Base-by-base conservation (phyloP, 2,329 filamentous ascomycete species). In the Zasmidium angulare region DNA sequence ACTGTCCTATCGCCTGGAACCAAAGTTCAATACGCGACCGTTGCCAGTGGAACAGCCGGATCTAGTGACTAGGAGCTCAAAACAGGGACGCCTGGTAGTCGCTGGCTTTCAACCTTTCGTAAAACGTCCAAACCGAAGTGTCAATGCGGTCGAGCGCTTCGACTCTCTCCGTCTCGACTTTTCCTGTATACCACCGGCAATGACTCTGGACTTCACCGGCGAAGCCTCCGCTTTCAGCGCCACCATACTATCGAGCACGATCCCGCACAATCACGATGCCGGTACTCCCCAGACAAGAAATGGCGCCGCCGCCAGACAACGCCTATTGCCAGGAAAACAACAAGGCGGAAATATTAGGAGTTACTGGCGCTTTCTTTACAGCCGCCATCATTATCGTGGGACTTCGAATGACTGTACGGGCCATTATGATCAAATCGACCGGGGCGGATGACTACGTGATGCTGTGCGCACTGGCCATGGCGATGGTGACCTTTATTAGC, bases 381-480 rank as follows among this genome's bases (percentile, higher is more conserved):
- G 46, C 63, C 3, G 67, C 66, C 6, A 50, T 68, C 47, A 51
- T 68, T 46, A 53, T 64, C 19, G 60, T 68, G 22, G 60, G 56
- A 11, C 50, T 67, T 10, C 62, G 69, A 14, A 36, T 69, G 17
- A 60, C 60, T 20, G 82, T 83, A 23, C 76, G 82, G 11, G 23
- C 76, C 1, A 65, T 69, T 11, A 76, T 84, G 68, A 74, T 84
- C 48, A 79, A 76, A 22, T 78, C 78, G 24, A 72, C 80, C 48
- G 81, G 81, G 1, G 64, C 73, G 22, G 82, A 85, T 71, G 82
- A 84, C 65, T 79, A 73, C 59, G 61, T 77, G 1, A 82, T 82
- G 65, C 52, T 77, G 1, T 58, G 69, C 2, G 75, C 79, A 2
- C 72, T 75, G 70, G 72, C 81, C 14, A 61, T 69, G 60, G 69